A percentile compares a stretch with the other conserved stretches of the same genome.
These are phyloP conservation scores for Trichodelitschia bisporula DNA, from an alignment of 495 filamentous ascomycete genomes.

Conservation along the genomic window DNA sequence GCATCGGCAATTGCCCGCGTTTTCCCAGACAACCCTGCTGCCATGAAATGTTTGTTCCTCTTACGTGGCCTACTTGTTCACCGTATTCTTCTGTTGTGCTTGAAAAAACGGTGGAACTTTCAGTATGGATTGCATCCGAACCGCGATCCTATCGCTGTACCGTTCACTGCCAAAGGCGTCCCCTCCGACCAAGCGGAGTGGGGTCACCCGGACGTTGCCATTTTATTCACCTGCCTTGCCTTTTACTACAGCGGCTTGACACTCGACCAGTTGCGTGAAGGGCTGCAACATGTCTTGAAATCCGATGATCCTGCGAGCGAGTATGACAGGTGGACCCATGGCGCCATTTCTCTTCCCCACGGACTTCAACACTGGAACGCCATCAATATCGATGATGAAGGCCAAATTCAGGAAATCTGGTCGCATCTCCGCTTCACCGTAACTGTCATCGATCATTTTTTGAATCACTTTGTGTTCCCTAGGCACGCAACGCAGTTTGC, in stretches of 20 bases:
- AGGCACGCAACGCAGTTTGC: slow-evolving; percentile 25
- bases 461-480: slow-evolving; percentile 31
- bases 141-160: slow-evolving; percentile 23
- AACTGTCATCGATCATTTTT: slow-evolving; percentile 22
- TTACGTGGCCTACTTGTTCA: slow-evolving; percentile 19
- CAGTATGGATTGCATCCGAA: slow-evolving; percentile 19
- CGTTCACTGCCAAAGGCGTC: slow-evolving; percentile 19
- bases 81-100: slow-evolving; percentile 16
- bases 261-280: slow-evolving; percentile 17
- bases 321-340: slow-evolving; percentile 23
- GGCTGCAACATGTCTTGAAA: slow-evolving; percentile 18
- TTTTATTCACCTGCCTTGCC: slow-evolving; percentile 25
- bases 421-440: slow-evolving; percentile 14
- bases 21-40: slow-evolving; percentile 13
- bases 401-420: slow-evolving; percentile 21
- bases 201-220: slow-evolving; percentile 30
- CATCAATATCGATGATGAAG: slow-evolving; percentile 25
- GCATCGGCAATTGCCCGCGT: slow-evolving; percentile 7
- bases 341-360: slow-evolving; percentile 15
- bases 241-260: slow-evolving; percentile 27
- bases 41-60: slow-evolving; percentile 15
- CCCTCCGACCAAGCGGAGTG: slow-evolving; percentile 26
- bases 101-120: slow-evolving; percentile 22
- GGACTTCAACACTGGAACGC: slow-evolving; percentile 19
- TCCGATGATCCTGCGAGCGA: slow-evolving; percentile 25